Percentiles rank a stretch among this genome's conserved stretches.
Evolutionary conservation across 2,329 filamentous ascomycete species (phyloP).

Genomic region (Paraphaeosphaeria minitans): DNA sequence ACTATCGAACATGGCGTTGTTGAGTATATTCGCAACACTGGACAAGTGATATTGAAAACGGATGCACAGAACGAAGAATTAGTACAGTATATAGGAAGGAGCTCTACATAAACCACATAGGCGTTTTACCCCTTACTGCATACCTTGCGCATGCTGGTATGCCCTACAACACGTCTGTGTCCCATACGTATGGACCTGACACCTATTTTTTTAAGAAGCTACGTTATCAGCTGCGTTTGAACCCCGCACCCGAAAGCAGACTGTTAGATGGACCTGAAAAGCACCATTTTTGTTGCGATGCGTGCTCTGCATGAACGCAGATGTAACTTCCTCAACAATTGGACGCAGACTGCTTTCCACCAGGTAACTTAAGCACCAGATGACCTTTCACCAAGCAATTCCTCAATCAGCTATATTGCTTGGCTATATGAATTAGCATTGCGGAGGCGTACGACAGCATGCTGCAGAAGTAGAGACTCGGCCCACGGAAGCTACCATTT

Average conservation of each 20-base stretch:
- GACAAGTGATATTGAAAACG: not conserved
- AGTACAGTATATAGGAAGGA: not conserved
- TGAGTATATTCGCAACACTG: not conserved
- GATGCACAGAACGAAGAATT: not conserved
- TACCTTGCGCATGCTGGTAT: not conserved
- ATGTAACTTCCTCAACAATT: not conserved
- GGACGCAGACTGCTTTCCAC: not conserved
- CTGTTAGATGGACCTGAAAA: too few relatives aligned
- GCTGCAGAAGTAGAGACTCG: not conserved
- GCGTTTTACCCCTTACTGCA: not conserved
- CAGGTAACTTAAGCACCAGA: not conserved
- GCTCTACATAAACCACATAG: not conserved
- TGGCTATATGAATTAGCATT: not conserved
- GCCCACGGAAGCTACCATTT: not conserved
- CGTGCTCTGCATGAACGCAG: not conserved
- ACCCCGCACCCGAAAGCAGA: not conserved
- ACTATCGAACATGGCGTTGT: not conserved
- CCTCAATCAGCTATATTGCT: too few relatives aligned
- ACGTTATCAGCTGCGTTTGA: not conserved
- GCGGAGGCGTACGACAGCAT: not conserved
- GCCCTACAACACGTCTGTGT: not conserved
- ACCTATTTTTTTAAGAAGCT: not conserved
- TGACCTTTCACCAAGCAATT: not conserved
- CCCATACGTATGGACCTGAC: not conserved
- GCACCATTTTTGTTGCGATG: too few relatives aligned